Evolutionary conservation across 305 asterid genomes (phyloP).

Genomic region (Rubia peregrina): DNA sequence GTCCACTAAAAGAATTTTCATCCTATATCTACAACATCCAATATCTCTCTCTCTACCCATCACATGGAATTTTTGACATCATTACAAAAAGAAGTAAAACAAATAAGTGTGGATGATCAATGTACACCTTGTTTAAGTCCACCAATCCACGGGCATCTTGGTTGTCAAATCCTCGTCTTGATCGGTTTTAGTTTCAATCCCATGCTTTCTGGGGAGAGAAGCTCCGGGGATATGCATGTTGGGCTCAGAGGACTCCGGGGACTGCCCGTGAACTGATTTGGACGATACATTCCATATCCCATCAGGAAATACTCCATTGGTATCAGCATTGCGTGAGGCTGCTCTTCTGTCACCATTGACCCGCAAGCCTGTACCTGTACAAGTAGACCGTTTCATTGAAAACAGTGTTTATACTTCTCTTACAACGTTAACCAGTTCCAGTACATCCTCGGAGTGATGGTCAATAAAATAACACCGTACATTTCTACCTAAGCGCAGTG

Average conservation of each 20-base stretch:
- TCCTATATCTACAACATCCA: slow-evolving; percentile 38
- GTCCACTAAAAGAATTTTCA: slow-evolving; percentile 44
- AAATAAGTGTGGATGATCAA: slow-evolving; percentile 20
- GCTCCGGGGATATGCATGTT: slow-evolving; percentile 58
- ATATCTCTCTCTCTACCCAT: slow-evolving; percentile 22
- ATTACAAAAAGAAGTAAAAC: slow-evolving; percentile 4
- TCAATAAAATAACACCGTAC: too few relatives aligned
- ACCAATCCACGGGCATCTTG: slow-evolving; percentile 22
- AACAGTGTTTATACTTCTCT: background rate
- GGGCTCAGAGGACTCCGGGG: slow-evolving; percentile 78
- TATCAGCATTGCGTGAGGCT: slow-evolving; percentile 71
- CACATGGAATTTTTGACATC: slow-evolving; percentile 12
- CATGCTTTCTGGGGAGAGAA: slow-evolving; percentile 85
- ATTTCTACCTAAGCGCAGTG: background rate
- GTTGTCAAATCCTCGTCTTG: slow-evolving; percentile 42
- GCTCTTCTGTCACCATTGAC: slow-evolving; percentile 84
- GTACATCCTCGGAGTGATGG: too few relatives aligned
- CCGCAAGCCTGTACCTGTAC: slow-evolving; percentile 70
- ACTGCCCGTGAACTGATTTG: slow-evolving; percentile 48
- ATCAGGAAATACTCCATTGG: slow-evolving; percentile 66
- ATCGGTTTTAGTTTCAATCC: slow-evolving; percentile 74
- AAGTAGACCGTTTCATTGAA: slow-evolving; percentile 11
- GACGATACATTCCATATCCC: slow-evolving; percentile 57
- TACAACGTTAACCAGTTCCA: too few relatives aligned
- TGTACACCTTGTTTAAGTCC: slow-evolving; percentile 27